Conservation (phyloP, 805 yeast genomes). For the Candida ovalis region DNA sequence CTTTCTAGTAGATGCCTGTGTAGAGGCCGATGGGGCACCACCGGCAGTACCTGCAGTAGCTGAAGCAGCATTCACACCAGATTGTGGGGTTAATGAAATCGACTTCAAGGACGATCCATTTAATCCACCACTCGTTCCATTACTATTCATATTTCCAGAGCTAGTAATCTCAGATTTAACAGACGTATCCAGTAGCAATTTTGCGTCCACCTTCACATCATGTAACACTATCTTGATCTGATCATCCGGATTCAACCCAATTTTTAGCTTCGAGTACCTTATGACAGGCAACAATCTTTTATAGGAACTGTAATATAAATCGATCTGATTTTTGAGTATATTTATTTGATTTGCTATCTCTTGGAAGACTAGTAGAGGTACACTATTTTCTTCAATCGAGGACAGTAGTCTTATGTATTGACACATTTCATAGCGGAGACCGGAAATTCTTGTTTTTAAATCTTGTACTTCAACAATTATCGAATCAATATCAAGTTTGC, state of each 20-base stretch:
- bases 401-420: slow-evolving; percentile 33
- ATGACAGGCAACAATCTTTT: slow-evolving; percentile 46
- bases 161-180: background rate
- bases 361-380: slow-evolving; percentile 38
- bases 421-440: slow-evolving; percentile 38
- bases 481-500: slow-evolving; percentile 33
- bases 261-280: slow-evolving; percentile 45
- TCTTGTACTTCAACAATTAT: slow-evolving; percentile 35
- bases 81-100: background rate
- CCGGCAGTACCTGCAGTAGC: background rate
- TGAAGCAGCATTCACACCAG: background rate
- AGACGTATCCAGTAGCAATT: slow-evolving; percentile 10
- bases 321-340: slow-evolving; percentile 35
- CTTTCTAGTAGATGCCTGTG: background rate
- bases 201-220: slow-evolving; percentile 24
- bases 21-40: background rate
- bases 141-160: background rate
- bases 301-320: slow-evolving; percentile 41
- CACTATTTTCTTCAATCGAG: slow-evolving; percentile 41
- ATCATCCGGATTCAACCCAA: slow-evolving; percentile 48
- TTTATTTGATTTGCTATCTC: slow-evolving; percentile 35
- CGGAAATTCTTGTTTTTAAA: slow-evolving; percentile 28
- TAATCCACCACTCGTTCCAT: background rate
- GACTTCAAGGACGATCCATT: background rate
- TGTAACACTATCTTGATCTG: slow-evolving; percentile 28